Evolutionary conservation across 2,329 filamentous ascomycete species (phyloP), one percentile per base, ranked within the genome.

Genomic region (Neocatenulostroma microsporum): DNA sequence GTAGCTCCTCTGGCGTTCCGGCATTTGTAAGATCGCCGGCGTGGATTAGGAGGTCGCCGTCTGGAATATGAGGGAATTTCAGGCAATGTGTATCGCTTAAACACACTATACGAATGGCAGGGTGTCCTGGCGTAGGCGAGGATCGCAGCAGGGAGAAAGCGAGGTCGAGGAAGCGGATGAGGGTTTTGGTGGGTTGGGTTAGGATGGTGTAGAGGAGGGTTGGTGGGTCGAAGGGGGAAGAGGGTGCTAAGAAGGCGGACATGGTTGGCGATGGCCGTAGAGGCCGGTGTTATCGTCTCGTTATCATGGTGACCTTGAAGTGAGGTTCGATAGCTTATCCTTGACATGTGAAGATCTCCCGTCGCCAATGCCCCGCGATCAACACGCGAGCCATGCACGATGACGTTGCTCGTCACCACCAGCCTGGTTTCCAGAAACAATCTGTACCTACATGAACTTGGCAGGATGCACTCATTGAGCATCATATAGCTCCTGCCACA

Each of bases 11-110:
- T 1, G 76, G 72, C 7, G 77, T 82, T 25, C 89, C 89, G 15
- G 68, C 67, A 49, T 85, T 79, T 36, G 80, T 82, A 52, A 94
- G 69, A 62, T 96, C 89, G 24, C 89, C 89, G 2, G 86, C 84
- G 56, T 95, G 89, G 50, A 96, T 82, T 32, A 96, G 74, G 15
- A 95, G 69, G 58, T 95, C 87, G 38, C 87, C 88, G 8, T 72
- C 62, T 0, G 87, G 86, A 1, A 93, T 50, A 13, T 61, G 50
- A 7, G 76, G 64, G 8, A 47, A 37, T 5, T 70, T 69, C 26
- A 73, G 69, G 42, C 76, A 77, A 63, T 95, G 89, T 0, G 89
- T 95, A 63, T 95, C 89, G 8, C 86, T 89, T 46, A 95, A 77
- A 62, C 85, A 94, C 45, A 95, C 84, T 18, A 95, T 72, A 41